Evolutionary conservation across 2,329 filamentous ascomycete genomes (phyloP).

Genomic region (Xylariaceae sp.): DNA sequence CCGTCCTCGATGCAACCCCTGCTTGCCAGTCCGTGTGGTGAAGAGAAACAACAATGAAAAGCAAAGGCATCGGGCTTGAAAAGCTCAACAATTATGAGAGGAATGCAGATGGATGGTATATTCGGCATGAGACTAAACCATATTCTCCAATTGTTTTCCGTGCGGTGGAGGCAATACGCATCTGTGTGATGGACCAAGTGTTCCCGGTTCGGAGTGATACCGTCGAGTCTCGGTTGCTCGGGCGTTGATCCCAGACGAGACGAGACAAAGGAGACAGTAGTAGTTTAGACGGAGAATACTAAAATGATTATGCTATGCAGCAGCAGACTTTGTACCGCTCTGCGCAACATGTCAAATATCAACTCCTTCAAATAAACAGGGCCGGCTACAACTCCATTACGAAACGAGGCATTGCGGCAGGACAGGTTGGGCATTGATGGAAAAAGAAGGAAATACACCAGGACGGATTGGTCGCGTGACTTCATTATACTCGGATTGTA

Average conservation of each 20-base stretch:
- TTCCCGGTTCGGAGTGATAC: not conserved
- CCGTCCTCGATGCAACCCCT: not conserved
- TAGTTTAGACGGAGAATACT: not conserved
- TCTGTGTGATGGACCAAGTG: not conserved
- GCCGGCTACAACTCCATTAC: conserved; percentile 1
- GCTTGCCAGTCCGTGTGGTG: not conserved
- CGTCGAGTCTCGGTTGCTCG: not conserved
- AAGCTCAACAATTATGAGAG: not conserved
- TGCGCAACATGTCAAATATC: conserved; percentile 7
- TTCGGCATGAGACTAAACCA: not conserved
- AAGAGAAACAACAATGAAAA: not conserved
- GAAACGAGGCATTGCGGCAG: not conserved
- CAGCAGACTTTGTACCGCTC: not conserved
- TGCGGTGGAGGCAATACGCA: not conserved
- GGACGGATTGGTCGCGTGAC: conserved; percentile 26
- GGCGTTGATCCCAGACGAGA: not conserved
- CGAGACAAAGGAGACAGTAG: not conserved
- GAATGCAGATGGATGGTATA: conserved; percentile 2
- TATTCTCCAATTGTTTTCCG: not conserved
- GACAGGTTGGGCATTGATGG: not conserved
- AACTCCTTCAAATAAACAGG: conserved; percentile 5
- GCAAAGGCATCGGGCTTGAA: not conserved
- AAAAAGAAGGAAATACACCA: conserved; percentile 1
- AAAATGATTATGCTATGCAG: not conserved
- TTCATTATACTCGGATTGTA: conserved; percentile 22